Base-by-base conservation (phyloP, 345 rosid species). In the Arabidopsis thaliana region DNA sequence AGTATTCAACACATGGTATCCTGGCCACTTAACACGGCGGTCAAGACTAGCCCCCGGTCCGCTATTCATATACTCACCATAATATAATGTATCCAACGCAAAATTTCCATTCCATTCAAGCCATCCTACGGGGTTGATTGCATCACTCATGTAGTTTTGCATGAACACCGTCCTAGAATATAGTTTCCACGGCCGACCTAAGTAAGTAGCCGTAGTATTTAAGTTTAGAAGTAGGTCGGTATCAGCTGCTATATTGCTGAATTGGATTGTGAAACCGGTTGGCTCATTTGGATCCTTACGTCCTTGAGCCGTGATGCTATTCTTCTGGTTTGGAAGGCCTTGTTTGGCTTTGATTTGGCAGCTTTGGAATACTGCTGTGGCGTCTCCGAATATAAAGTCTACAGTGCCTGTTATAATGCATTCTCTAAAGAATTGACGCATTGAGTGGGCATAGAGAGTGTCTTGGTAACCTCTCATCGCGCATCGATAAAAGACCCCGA, bases 321-420 rank as follows among this genome's bases (percentile, higher is more conserved):
- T 94, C 65, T 89, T 88, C 52, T 94, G 97, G 67, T 82, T 75
- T 7, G 84, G 85, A 49, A 90, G 38, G 9, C 97, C 96, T 81
- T 85, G 85, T 62, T 80, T 87, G 69, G 84, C 84, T 23, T 46
- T 82, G 82, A 94, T 84, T 24, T 66, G 85, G 63, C 97, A 94
- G 83, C 85, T 83, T 68, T 94, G 99, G 71, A 94, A 90, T 20
- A 94, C 81, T 0, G 81, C 96, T 0, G 87, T 61, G 4, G 80
- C 99, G 11, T 91, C 92, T 0, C 99, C 99, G 14, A 89, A 94
- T 16, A 94, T 89, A 85, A 91, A 94, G 44, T 94, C 99, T 14
- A 92, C 78, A 0, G 97, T 94, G 6, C 99, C 99, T 0, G 85
- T 75, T 82, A 94, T 85, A 46, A 80, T 82, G 76, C 98, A 94